Conservation (phyloP, 2,329 filamentous ascomycete species). For the Fusarium anguioides region DNA sequence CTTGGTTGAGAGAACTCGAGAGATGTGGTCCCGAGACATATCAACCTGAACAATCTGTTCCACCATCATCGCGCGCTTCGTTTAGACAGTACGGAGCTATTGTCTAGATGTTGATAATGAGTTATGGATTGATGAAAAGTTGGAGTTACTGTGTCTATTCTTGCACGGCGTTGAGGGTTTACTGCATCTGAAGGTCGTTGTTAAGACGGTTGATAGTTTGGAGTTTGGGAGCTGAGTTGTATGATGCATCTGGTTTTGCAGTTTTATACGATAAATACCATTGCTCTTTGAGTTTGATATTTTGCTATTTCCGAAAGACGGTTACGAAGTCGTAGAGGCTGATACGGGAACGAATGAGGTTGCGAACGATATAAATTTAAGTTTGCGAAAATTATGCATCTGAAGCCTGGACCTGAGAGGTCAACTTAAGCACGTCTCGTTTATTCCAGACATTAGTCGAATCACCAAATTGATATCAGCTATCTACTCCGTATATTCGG, state of each 20-base stretch:
- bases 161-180: constrained; percentile 24
- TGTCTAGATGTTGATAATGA: neutral
- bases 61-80: constrained; percentile 32
- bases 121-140: constrained; percentile 8
- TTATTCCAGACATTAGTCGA: no score
- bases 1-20: constrained; percentile 48
- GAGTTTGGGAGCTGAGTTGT: constrained; percentile 11
- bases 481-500: no score
- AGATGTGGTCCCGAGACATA: constrained; percentile 19
- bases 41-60: constrained; percentile 30
- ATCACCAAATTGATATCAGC: no score
- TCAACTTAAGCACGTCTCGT: no score
- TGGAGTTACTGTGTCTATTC: neutral
- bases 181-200: neutral
- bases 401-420: no score
- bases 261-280: constrained; percentile 18
- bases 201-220: neutral
- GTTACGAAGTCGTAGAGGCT: neutral
- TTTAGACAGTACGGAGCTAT: constrained; percentile 30
- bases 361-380: no score
- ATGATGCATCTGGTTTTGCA: constrained; percentile 9
- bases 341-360: no score
- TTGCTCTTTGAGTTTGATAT: neutral
- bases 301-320: no score
- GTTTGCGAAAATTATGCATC: no score